Evolutionary conservation across 805 yeast species (phyloP).

Genomic region (Pichia cephalocereana): DNA sequence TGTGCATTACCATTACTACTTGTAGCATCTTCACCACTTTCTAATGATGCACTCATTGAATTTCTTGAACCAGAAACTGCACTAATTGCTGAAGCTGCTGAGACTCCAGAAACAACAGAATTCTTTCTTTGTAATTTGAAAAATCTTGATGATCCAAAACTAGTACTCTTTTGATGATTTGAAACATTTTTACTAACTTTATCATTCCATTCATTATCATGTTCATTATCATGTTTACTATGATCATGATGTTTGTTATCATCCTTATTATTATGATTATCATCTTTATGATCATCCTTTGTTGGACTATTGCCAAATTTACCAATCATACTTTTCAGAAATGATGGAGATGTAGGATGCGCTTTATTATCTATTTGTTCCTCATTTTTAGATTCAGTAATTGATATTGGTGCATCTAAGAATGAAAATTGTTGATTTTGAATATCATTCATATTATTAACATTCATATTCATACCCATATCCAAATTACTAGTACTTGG

Average conservation of each 20-base stretch:
- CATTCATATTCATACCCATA: background rate
- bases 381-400: background rate
- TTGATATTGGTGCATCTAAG: conserved; percentile 8
- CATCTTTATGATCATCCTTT: conserved; percentile 8
- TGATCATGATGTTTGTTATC: background rate
- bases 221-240: background rate
- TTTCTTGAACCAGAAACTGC: background rate
- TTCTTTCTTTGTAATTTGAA: conserved; percentile 17
- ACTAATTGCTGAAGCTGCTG: background rate
- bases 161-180: background rate
- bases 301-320: conserved; percentile 30
- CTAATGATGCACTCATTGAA: background rate
- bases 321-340: conserved; percentile 28
- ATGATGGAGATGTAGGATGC: conserved; percentile 27
- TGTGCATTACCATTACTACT: background rate
- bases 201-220: background rate
- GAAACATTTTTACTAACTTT: background rate
- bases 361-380: background rate
- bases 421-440: background rate
- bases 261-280: background rate
- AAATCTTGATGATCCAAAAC: conserved; percentile 21
- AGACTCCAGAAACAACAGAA: conserved; percentile 2
- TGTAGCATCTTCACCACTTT: conserved; percentile 4
- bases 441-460: background rate
- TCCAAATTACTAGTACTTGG: background rate